Base-by-base conservation (phyloP, 2,329 filamentous ascomycete species). In the Penicillium griseofulvum region DNA sequence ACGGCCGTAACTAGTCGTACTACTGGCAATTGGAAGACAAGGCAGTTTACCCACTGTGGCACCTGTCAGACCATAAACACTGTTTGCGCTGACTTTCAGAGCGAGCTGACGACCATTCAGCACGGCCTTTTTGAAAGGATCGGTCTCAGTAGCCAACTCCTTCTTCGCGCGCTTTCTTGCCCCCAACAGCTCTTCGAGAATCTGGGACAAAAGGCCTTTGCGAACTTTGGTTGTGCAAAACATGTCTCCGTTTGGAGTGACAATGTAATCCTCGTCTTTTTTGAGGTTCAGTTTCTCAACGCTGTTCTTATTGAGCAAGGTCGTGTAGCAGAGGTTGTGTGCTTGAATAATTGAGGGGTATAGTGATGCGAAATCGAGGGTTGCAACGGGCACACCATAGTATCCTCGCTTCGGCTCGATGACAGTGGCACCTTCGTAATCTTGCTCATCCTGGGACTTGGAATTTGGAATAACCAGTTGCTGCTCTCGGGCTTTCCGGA, bases 321-420 rank as follows among this genome's bases (percentile, higher is more conserved):
- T 99, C 0, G 94, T 99, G 72, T 99, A 99, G 74, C 94, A 99
- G 22, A 99, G 84, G 65, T 99, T 99, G 76, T 99, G 94, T 0
- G 94, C 94, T 76, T 97, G 93, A 73, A 99, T 99, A 69, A 99
- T 99, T 78, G 92, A 97, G 22, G 94, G 94, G 67, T 99, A 99
- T 60, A 99, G 87, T 31, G 94, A 97, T 6, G 94, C 94, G 65
- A 99, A 99, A 90, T 99, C 94, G 41, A 99, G 87, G 0, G 94
- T 99, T 1, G 94, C 94, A 60, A 99, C 89, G 1, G 94, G 94
- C 26, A 96, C 90, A 67, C 94, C 87, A 74, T 99, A 97, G 74
- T 96, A 99, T 31, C 90, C 91, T 74, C 92, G 86, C 17, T 87
- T 89, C 0, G 94, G 94, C 70, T 99, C 94, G 70, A 99, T 99